Evolutionary conservation across 1,139 yeast species (phyloP).

Genomic region (Scheffersomyces insectosa): DNA sequence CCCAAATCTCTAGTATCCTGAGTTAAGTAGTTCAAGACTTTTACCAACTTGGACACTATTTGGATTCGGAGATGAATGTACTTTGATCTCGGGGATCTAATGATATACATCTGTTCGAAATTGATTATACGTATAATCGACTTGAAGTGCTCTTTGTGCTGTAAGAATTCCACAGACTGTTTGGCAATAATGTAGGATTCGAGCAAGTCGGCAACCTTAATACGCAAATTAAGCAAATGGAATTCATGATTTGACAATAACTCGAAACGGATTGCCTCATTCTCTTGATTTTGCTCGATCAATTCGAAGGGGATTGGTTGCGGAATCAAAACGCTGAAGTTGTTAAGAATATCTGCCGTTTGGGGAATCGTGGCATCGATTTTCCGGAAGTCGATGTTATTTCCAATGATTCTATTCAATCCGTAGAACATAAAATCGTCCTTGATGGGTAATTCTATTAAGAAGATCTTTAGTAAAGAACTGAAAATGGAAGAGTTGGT

Average conservation of each 20-base stretch:
- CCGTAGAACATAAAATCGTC: constrained; percentile 51
- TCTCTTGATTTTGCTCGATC: constrained; percentile 6
- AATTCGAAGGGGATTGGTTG: constrained; percentile 28
- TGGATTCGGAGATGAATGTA: constrained; percentile 41
- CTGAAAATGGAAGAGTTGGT: constrained; percentile 25
- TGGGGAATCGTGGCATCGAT: constrained; percentile 35
- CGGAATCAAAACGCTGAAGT: constrained; percentile 29
- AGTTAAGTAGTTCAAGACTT: constrained; percentile 35
- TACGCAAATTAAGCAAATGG: constrained; percentile 40
- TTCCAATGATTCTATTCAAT: constrained; percentile 54
- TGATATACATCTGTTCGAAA: constrained; percentile 50
- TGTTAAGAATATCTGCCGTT: constrained; percentile 23
- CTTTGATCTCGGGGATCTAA: constrained; percentile 49
- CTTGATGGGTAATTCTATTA: constrained; percentile 41
- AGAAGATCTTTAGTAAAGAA: constrained; percentile 39
- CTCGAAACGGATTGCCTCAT: constrained; percentile 13
- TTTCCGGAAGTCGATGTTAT: constrained; percentile 40
- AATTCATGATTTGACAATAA: constrained; percentile 39
- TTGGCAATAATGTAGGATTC: constrained; percentile 42
- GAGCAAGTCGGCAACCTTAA: constrained; percentile 44
- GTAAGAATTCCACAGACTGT: constrained; percentile 29
- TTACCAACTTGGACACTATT: constrained; percentile 40
- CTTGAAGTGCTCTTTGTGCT: constrained; percentile 41
- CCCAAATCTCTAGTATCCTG: constrained; percentile 32
- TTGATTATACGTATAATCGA: constrained; percentile 48